Evolutionary conservation across 2,329 filamentous ascomycete genomes (phyloP).

Genomic region (Didymella pinodella): DNA sequence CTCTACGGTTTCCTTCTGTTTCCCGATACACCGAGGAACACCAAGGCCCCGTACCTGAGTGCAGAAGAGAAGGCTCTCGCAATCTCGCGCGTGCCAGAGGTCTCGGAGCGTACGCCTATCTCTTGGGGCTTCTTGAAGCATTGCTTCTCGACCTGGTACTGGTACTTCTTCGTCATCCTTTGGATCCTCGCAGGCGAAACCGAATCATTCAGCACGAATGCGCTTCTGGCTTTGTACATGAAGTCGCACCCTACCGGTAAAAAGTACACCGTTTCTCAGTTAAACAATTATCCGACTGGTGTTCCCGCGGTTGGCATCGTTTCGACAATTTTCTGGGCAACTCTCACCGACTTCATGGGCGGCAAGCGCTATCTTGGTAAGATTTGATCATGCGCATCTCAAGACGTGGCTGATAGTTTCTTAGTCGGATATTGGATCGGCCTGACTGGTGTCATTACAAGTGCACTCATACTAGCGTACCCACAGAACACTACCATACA

Average conservation of each 20-base stretch:
- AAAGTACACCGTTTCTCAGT: conserved; percentile 58
- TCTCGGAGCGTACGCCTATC: conserved; percentile 56
- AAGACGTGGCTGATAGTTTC: conserved; percentile 9
- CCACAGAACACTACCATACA: conserved; percentile 62
- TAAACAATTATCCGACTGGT: conserved; percentile 64
- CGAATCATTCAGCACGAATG: conserved; percentile 73
- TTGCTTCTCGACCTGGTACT: conserved; percentile 68
- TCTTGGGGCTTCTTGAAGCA: conserved; percentile 61
- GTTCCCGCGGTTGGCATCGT: conserved; percentile 62
- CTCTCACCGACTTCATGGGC: conserved; percentile 69
- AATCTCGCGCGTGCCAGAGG: conserved; percentile 55
- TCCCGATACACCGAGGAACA: conserved; percentile 55
- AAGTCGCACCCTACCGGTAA: conserved; percentile 54
- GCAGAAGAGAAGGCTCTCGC: conserved; percentile 54
- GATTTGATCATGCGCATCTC: background rate
- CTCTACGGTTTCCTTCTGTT: conserved; percentile 62
- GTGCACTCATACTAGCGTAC: conserved; percentile 66
- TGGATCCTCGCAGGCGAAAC: conserved; percentile 77
- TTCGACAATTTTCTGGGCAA: conserved; percentile 72
- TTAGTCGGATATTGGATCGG: conserved; percentile 65
- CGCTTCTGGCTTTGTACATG: conserved; percentile 63
- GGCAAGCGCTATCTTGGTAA: conserved; percentile 68
- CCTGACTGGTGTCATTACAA: conserved; percentile 68
- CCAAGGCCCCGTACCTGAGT: conserved; percentile 54
- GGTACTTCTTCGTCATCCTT: conserved; percentile 71